Base-by-base conservation (phyloP, 345 rosid genomes). In the Psidium friedrichsthalianum region DNA sequence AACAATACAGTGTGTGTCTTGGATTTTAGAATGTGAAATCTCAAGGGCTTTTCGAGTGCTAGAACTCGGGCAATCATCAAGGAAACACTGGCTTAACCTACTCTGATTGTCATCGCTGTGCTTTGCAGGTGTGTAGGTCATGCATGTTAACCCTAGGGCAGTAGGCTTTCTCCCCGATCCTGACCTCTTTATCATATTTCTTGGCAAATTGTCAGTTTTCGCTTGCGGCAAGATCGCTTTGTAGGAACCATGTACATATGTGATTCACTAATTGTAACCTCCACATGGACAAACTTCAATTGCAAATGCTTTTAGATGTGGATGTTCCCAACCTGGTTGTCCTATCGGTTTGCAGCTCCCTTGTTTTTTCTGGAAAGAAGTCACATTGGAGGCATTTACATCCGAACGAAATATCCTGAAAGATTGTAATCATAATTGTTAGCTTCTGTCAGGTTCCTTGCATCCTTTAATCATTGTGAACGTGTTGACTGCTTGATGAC, bases 1-100 rank as follows among this genome's bases (percentile, higher is more conserved):
- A 94, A 93, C 92, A 93, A 94, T 84, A 90, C 97, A 0, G 98
- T 95, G 3, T 95, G 98, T 82, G 96, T 96, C 86, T 86, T 98
- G 82, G 99, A 98, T 87, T 98, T 96, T 86, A 94, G 96, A 91
- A 94, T 98, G 98, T 96, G 86, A 89, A 53, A 83, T 27, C 47
- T 69, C 2, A 13, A 36, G 78, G 47, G 47, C 80, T 10, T 69
- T 36, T 69, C 80, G 40, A 69, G 80, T 1, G 13, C 18, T 69
- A 36, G 47, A 69, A 36, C 80, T 69, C 47, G 11, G 47, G 47
- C 80, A 69, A 69, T 69, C 47, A 32, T 44, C 80, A 69, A 69
- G 80, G 42, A 69, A 44, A 18, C 80, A 18, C 22, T 24, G 76
- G 80, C 47, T 69, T 69, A 18, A 13, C 80, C 47, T 69, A 8